A percentile compares a stretch with the other conserved stretches of the same genome.
Evolutionary conservation across 257 asterid genomes (phyloP).

Genomic region (Leptodermis oblonga): DNA sequence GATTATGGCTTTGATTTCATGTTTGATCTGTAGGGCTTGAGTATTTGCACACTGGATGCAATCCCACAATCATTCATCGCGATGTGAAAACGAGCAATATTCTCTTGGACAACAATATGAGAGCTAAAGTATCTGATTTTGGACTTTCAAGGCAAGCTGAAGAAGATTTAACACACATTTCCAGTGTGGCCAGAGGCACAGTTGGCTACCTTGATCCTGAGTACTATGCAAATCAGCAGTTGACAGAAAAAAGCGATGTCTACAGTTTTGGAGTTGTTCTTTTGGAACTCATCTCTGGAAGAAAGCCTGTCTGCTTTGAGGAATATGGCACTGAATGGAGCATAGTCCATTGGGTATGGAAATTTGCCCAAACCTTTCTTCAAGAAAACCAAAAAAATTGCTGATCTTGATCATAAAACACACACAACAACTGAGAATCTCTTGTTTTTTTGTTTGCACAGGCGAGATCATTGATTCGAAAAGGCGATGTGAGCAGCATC

Average conservation of each 20-base stretch:
- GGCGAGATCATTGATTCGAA: constrained; percentile 88
- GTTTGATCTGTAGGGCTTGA: constrained; percentile 64
- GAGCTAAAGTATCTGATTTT: constrained; percentile 97
- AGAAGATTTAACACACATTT: constrained; percentile 83
- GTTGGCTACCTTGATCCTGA: constrained; percentile 98
- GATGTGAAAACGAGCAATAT: constrained; percentile 94
- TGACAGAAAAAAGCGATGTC: constrained; percentile 95
- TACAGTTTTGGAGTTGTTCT: constrained; percentile 96
- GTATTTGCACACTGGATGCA: constrained; percentile 97
- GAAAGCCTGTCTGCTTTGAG: constrained; percentile 80
- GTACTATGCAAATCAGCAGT: constrained; percentile 94
- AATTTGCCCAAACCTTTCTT: not conserved
- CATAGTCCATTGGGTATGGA: constrained; percentile 94
- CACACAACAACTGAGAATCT: too few species aligned
- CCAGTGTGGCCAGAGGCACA: constrained; percentile 96
- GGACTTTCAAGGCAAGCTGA: constrained; percentile 98
- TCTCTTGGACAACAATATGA: constrained; percentile 84
- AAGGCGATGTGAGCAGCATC: constrained; percentile 89
- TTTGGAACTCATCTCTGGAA: constrained; percentile 84
- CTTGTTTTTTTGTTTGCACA: constrained; percentile 23
- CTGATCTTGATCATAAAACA: not conserved
- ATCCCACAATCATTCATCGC: constrained; percentile 90
- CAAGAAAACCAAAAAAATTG: too few species aligned
- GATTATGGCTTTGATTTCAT: constrained; percentile 4
- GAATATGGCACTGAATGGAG: constrained; percentile 93